Percentiles rank a stretch among this genome's conserved stretches.
These are phyloP conservation scores for Sarocladium kiliense DNA, from an alignment of 2,329 filamentous ascomycete genomes.

Conservation along the genomic window DNA sequence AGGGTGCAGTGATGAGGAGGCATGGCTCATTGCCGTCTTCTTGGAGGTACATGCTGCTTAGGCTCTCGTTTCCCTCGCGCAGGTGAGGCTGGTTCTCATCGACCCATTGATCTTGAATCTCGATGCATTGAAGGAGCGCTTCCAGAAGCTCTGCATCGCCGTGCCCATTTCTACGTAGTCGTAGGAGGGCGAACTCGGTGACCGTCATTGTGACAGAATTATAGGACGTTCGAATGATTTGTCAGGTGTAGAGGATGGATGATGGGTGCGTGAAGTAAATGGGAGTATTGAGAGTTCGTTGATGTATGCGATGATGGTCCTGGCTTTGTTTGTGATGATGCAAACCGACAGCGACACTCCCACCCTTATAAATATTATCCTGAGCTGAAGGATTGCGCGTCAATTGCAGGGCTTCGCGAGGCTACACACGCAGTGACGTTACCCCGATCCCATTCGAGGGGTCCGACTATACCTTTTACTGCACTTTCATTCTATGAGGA, in stretches of 20 bases:
- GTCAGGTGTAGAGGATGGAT: too few species aligned
- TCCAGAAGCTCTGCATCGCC: slow-evolving; percentile 27
- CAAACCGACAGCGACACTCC: too few species aligned
- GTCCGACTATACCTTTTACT: not conserved
- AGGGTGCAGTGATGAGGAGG: slow-evolving; percentile 39
- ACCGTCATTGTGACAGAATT: slow-evolving; percentile 33
- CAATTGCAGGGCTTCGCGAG: not conserved
- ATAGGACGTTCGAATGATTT: too few species aligned
- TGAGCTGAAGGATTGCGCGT: not conserved
- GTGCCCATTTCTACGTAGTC: slow-evolving; percentile 21
- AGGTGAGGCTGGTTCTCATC: slow-evolving; percentile 29
- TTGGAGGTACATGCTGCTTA: slow-evolving; percentile 30
- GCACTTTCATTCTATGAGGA: not conserved
- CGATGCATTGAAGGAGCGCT: slow-evolving; percentile 24
- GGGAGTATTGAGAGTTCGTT: too few species aligned
- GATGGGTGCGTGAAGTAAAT: too few species aligned
- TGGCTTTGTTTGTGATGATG: too few species aligned
- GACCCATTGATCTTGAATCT: slow-evolving; percentile 35
- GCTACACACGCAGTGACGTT: not conserved
- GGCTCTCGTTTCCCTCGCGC: slow-evolving; percentile 24
- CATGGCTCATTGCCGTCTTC: slow-evolving; percentile 27
- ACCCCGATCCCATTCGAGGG: not conserved
- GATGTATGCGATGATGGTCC: too few species aligned
- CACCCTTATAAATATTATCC: too few species aligned
- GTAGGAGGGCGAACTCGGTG: slow-evolving; percentile 34